Conservation (phyloP, 306 rosid species). For the Vigna mungo region DNA sequence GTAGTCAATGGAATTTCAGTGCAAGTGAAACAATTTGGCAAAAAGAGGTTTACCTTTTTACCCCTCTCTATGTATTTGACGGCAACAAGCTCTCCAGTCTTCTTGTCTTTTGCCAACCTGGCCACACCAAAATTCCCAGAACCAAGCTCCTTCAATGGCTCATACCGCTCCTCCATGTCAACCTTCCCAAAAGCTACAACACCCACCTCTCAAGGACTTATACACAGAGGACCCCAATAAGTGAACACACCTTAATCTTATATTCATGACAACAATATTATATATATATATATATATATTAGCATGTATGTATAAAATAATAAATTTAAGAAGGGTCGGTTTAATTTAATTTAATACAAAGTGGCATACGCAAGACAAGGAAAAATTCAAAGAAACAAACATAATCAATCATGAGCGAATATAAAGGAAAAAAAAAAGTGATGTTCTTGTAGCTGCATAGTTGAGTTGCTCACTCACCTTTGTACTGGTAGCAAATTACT, state of each 20-base stretch:
- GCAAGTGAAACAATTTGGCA: neutral
- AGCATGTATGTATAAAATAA: neutral
- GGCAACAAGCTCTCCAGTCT: conserved; percentile 83
- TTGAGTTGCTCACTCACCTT: neutral
- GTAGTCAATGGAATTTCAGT: conserved; percentile 5
- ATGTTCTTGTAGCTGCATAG: neutral
- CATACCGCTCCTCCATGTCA: conserved; percentile 88
- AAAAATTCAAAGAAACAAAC: conserved; percentile 41
- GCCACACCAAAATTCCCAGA: conserved; percentile 97
- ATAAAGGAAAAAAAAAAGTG: neutral
- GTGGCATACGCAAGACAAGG: conserved; percentile 32
- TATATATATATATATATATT: neutral
- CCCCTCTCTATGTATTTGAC: conserved; percentile 98
- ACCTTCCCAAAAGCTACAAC: conserved; percentile 35
- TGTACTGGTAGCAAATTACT: neutral
- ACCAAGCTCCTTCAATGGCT: conserved; percentile 93
- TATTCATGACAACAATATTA: neutral
- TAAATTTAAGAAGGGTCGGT: conserved; percentile 11
- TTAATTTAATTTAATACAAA: conserved; percentile 29
- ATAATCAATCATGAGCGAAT: conserved; percentile 27
- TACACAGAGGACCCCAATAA: conserved; percentile 24
- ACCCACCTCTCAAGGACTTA: conserved; percentile 2
- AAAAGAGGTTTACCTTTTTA: conserved; percentile 64
- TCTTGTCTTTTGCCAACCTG: conserved; percentile 91
- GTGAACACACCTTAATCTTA: neutral